Percentiles rank a stretch among this genome's conserved stretches.
These are phyloP conservation scores for Podila verticillata DNA, from an alignment of 192 early-diverging fungal species.

Conservation along the genomic window DNA sequence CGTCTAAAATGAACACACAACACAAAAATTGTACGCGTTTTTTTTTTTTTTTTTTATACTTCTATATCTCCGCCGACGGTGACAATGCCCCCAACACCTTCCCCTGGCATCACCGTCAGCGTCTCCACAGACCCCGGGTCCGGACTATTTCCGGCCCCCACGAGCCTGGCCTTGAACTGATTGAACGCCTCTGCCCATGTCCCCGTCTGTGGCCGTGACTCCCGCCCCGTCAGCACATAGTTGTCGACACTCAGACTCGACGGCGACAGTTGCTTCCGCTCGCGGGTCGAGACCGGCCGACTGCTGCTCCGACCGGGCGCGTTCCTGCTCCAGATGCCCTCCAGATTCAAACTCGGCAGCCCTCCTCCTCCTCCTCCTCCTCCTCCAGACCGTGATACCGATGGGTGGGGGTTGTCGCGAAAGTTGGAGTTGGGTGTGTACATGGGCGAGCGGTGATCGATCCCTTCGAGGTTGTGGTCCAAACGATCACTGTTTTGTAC, in stretches of 20 bases:
- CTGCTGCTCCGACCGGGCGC: background rate
- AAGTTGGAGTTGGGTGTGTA: constrained; percentile 9
- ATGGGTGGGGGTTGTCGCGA: background rate
- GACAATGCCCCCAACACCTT: constrained; percentile 14
- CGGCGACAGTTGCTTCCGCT: background rate
- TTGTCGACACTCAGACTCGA: constrained; percentile 29
- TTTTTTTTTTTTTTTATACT: too few relatives aligned
- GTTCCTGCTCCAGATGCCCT: constrained; percentile 18
- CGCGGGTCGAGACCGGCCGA: background rate
- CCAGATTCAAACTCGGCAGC: constrained; percentile 12
- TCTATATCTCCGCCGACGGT: constrained; percentile 2
- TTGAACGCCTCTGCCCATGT: constrained; percentile 45
- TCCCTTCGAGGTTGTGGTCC: constrained; percentile 43
- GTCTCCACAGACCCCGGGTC: background rate
- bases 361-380: background rate
- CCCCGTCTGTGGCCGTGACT: constrained; percentile 25
- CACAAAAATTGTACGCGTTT: too few relatives aligned
- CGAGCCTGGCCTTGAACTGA: constrained; percentile 20
- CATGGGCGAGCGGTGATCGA: constrained; percentile 28
- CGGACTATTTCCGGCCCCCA: constrained; percentile 3
- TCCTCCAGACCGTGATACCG: background rate
- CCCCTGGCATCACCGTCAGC: background rate
- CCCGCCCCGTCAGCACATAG: constrained; percentile 2
- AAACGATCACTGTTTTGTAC: constrained; percentile 40
- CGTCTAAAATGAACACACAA: too few relatives aligned